Evolutionary conservation across 371 early-diverging fungal species (phyloP), one percentile per base, ranked within the genome.

Genomic region (Mortierella sp.): DNA sequence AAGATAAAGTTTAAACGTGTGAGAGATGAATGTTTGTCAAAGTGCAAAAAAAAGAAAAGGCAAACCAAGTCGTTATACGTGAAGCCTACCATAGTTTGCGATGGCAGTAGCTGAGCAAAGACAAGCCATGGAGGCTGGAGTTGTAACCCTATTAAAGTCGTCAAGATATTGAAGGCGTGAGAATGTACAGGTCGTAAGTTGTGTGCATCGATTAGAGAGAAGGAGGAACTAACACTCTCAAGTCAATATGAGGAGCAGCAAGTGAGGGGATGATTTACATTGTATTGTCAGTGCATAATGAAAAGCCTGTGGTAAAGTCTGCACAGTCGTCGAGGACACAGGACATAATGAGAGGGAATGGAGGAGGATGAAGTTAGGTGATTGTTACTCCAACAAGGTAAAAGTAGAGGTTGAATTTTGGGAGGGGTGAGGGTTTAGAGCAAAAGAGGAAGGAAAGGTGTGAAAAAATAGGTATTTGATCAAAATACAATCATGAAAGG

Each of bases 51-150:
- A 40, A 40, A 40, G 13, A 40, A 40, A 40, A 9, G 13, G 51
- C 31, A n/a, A n/a, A n/a, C n/a, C n/a, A n/a, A n/a, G n/a, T n/a
- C n/a, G n/a, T n/a, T n/a, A n/a, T n/a, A n/a, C n/a, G n/a, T n/a
- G n/a, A n/a, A n/a, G n/a, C 76, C 2, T 67, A 76, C 76, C 29
- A 55, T 76, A 76, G 28, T 31, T 26, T 0, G 43, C 49, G 19
- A 76, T 70, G 31, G 59, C 71, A 8, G 57, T 51, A 7, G 62
- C 5, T 22, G 70, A 54, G 60, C 76, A 76, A 19, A 66, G 22
- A 28, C 76, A 76, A 26, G 64, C 23, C 15, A 49, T 19, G 42
- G 29, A 58, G 23, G 57, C 37, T 15, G 31, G 23, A 7, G 64
- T 63, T 13, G 49, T 19, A 31, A 7, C 40, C 7, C 43, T 62